Evolutionary conservation across 31 red algal species (phyloP).

Genomic region (Asparagopsis taxiformis): DNA sequence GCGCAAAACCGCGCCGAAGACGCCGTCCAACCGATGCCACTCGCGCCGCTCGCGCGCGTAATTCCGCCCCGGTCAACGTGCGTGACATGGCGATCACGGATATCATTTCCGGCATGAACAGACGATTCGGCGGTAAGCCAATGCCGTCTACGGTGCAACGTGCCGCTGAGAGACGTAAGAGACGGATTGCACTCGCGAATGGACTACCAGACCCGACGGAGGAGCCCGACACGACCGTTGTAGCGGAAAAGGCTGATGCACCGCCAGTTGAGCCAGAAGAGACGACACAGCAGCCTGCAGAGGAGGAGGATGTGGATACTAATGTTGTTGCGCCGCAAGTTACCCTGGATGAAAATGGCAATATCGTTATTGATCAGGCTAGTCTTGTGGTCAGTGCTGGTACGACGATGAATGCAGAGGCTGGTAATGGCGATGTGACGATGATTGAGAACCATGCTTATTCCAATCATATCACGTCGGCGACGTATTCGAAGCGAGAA

Average conservation of each 20-base stretch:
- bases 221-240: neutral
- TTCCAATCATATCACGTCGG: slow-evolving; percentile 51
- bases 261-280: neutral
- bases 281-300: neutral
- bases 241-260: neutral
- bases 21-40: neutral
- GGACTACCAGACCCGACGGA: neutral
- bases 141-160: slow-evolving; percentile 53
- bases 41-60: neutral
- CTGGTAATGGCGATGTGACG: slow-evolving; percentile 15
- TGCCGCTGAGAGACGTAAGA: slow-evolving; percentile 29
- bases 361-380: slow-evolving; percentile 84
- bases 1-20: neutral
- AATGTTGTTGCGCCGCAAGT: slow-evolving; percentile 90
- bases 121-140: slow-evolving; percentile 18
- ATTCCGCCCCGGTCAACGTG: neutral
- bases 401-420: slow-evolving; percentile 21
- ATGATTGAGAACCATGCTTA: slow-evolving; percentile 53
- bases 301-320: slow-evolving; percentile 21
- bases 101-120: slow-evolving; percentile 39
- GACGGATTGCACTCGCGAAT: slow-evolving; percentile 6
- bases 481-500: slow-evolving; percentile 68
- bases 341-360: slow-evolving; percentile 84
- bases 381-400: slow-evolving; percentile 75
- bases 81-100: slow-evolving; percentile 60